Evolutionary conservation across 2,329 filamentous ascomycete genomes (phyloP).

Genomic region (Onygenales sp.): DNA sequence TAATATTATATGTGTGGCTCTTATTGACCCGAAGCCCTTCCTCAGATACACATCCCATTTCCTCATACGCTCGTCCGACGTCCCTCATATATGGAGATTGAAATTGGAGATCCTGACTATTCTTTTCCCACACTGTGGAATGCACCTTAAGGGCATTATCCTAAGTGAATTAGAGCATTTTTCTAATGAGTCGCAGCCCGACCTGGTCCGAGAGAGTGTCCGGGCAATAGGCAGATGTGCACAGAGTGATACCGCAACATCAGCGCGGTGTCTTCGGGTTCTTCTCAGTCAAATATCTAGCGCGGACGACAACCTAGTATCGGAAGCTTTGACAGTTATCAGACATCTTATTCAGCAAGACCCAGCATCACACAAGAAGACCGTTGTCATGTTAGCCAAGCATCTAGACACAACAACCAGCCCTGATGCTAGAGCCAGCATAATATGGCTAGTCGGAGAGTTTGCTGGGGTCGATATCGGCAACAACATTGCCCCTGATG

Average conservation of each 20-base stretch:
- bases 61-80: conserved; percentile 69
- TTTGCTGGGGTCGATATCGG: conserved; percentile 72
- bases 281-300: conserved; percentile 82
- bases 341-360: conserved; percentile 91
- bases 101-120: conserved; percentile 88
- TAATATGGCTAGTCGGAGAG: conserved; percentile 95
- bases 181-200: conserved; percentile 62
- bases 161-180: conserved; percentile 93
- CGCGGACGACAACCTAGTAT: conserved; percentile 76
- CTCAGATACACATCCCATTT: conserved; percentile 85
- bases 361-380: conserved; percentile 68
- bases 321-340: conserved; percentile 89
- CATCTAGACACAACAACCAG: conserved; percentile 84
- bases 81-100: conserved; percentile 73
- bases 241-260: conserved; percentile 61
- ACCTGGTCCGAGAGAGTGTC: conserved; percentile 78
- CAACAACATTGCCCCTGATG: conserved; percentile 86
- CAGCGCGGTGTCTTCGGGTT: conserved; percentile 69
- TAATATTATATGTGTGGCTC: conserved; percentile 89
- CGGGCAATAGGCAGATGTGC: conserved; percentile 90
- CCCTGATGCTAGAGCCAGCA: conserved; percentile 80
- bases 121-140: conserved; percentile 73
- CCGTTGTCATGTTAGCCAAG: conserved; percentile 79
- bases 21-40: conserved; percentile 68
- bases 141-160: conserved; percentile 72